Conservation (phyloP, 2,329 filamentous ascomycete species). For the Fusarium udum region DNA sequence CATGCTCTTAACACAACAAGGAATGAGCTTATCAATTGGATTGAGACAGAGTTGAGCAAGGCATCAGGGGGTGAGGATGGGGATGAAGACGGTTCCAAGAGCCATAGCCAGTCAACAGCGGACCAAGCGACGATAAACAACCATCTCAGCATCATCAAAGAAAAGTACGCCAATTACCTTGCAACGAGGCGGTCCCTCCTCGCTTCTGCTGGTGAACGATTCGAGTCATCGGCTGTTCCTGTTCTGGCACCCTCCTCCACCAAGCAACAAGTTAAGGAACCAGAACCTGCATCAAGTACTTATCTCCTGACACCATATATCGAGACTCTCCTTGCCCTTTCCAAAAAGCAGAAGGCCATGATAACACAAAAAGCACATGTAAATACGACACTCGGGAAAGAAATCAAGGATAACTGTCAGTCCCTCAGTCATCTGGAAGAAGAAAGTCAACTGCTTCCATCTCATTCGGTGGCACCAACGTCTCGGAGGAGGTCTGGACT, state of each 20-base stretch:
- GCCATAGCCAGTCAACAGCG: slow-evolving; percentile 29
- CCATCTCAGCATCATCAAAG: slow-evolving; percentile 59
- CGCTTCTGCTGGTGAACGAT: slow-evolving; percentile 48
- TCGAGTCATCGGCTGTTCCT: slow-evolving; percentile 43
- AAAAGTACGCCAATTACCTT: slow-evolving; percentile 65
- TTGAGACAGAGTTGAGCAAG: slow-evolving; percentile 68
- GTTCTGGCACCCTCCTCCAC: slow-evolving; percentile 22
- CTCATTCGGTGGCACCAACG: slow-evolving; percentile 55
- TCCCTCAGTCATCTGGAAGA: slow-evolving; percentile 64
- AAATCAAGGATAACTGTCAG: slow-evolving; percentile 61
- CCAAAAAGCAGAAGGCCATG: slow-evolving; percentile 65
- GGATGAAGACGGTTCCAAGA: slow-evolving; percentile 39
- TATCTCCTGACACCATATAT: slow-evolving; percentile 67
- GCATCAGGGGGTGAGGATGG: slow-evolving; percentile 54
- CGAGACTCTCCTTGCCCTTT: slow-evolving; percentile 60
- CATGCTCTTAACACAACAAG: slow-evolving; percentile 65
- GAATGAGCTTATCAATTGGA: slow-evolving; percentile 71
- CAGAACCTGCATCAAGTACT: slow-evolving; percentile 39
- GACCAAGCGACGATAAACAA: slow-evolving; percentile 48
- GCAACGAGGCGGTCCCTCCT: slow-evolving; percentile 60
- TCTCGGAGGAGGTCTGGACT: slow-evolving; percentile 53
- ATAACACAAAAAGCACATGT: slow-evolving; percentile 69
- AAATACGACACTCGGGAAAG: slow-evolving; percentile 58
- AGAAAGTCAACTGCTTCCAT: slow-evolving; percentile 69
- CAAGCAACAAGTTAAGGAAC: slow-evolving; percentile 17